Percentiles rank a stretch among this genome's conserved stretches.
Evolutionary conservation across 148 eudicot genomes (phyloP).

Genomic region (Euryodendron excelsum): DNA sequence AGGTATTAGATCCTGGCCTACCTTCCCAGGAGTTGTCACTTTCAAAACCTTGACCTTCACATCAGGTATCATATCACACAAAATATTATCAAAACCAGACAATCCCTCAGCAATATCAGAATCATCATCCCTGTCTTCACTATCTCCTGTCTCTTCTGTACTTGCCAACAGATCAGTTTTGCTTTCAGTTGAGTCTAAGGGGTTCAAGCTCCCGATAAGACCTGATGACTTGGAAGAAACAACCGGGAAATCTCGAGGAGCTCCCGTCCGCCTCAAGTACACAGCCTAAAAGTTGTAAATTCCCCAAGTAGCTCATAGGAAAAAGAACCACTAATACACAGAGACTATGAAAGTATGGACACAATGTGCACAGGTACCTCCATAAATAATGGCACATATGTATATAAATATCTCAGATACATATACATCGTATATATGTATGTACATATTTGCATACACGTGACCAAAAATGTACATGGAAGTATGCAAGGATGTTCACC

Average conservation of each 20-base stretch:
- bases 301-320: conserved; percentile 7
- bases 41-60: conserved; percentile 76
- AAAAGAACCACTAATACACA: not conserved
- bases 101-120: conserved; percentile 48
- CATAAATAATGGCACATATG: not conserved
- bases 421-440: not conserved
- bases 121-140: conserved; percentile 73
- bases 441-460: not conserved
- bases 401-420: no score
- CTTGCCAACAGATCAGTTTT: conserved; percentile 52
- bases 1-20: conserved; percentile 68
- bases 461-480: not conserved
- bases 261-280: conserved; percentile 65
- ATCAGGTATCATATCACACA: conserved; percentile 88
- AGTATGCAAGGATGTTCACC: not conserved
- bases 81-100: conserved; percentile 57
- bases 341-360: not conserved
- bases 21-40: conserved; percentile 66
- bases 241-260: conserved; percentile 44
- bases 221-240: conserved; percentile 47
- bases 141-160: conserved; percentile 50
- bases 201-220: conserved; percentile 36
- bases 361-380: not conserved
- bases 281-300: conserved; percentile 61
- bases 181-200: conserved; percentile 48